A percentile compares a stretch with the other conserved stretches of the same genome.
Evolutionary conservation across 805 yeast species (phyloP).

Genomic region (Saccharomyces eubayanus): DNA sequence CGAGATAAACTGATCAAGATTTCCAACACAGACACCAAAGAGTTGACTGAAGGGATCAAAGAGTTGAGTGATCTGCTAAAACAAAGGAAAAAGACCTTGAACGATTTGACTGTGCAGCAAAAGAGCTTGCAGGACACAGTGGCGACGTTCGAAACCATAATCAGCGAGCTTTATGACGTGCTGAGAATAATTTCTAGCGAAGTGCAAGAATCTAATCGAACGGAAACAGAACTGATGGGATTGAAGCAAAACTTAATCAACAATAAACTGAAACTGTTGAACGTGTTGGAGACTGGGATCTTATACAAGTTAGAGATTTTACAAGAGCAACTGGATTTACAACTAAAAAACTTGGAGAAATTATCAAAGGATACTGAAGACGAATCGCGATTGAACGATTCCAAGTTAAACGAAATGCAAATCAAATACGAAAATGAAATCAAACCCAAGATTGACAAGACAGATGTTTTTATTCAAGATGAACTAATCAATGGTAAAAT

Average conservation of each 20-base stretch:
- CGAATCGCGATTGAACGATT: constrained; percentile 40
- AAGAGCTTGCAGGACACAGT: constrained; percentile 46
- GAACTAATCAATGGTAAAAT: constrained; percentile 33
- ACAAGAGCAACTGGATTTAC: constrained; percentile 41
- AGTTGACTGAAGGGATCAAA: constrained; percentile 43
- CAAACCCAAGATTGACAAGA: constrained; percentile 41
- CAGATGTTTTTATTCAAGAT: constrained; percentile 39
- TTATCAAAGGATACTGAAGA: constrained; percentile 37
- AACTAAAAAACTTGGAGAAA: constrained; percentile 41
- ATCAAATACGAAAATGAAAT: constrained; percentile 41
- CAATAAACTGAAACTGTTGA: constrained; percentile 36
- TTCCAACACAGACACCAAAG: constrained; percentile 51
- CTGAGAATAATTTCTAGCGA: constrained; percentile 40
- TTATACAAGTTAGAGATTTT: constrained; percentile 33
- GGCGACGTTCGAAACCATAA: constrained; percentile 44
- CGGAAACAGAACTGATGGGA: constrained; percentile 38
- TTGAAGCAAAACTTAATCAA: constrained; percentile 38
- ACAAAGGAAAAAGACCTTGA: constrained; percentile 33
- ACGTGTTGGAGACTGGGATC: constrained; percentile 35
- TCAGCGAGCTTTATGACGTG: constrained; percentile 24
- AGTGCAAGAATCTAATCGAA: constrained; percentile 34
- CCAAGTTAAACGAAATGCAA: constrained; percentile 37
- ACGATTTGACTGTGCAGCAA: constrained; percentile 39
- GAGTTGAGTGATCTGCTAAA: constrained; percentile 40
- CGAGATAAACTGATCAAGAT: constrained; percentile 53